Evolutionary conservation across 345 rosid species (phyloP), one percentile per base, ranked within the genome.

Genomic region (Mercurialis annua): DNA sequence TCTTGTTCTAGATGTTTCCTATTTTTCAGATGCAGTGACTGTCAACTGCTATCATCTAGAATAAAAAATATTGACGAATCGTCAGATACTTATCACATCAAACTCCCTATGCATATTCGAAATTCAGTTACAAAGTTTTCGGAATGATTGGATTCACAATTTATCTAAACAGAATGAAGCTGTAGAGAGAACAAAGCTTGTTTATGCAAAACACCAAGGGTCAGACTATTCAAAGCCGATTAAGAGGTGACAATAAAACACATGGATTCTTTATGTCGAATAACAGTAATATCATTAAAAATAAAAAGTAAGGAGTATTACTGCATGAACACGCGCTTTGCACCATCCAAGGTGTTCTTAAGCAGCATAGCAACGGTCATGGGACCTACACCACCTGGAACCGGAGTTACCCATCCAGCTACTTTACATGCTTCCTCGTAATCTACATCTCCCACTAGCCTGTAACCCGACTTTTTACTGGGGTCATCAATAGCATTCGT

Each of bases 311-410:
- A 2, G 18, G 33, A 10, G 14, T 24, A 43, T 80, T 75, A 84
- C 68, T 80, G 72, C 77, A 70, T 76, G 15, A 88, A 79, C 52
- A 68, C 87, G 36, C 86, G 84, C 77, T 85, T 92, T 31, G 96
- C 97, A 51, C 92, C 87, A 56, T 88, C 97, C 71, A 93, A 69
- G 18, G 97, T 88, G 75, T 90, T 90, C 77, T 72, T 82, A 59
- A 93, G 88, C 58, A 93, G 89, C 97, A 93, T 90, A 1, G 96
- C 90, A 10, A 93, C 97, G 1, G 96, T 93, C 96, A 93, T 93
- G 16, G 98, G 98, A 49, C 97, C 98, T 1, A 92, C 96, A 46
- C 98, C 98, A 51, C 98, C 98, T 0, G 98, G 98, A 53, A 92
- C 98, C 5, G 98, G 97, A 24, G 96, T 90, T 61, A 93, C 78